Conservation (phyloP, 1,284 basidiomycete genomes). For the Moniliophthora roreri region DNA sequence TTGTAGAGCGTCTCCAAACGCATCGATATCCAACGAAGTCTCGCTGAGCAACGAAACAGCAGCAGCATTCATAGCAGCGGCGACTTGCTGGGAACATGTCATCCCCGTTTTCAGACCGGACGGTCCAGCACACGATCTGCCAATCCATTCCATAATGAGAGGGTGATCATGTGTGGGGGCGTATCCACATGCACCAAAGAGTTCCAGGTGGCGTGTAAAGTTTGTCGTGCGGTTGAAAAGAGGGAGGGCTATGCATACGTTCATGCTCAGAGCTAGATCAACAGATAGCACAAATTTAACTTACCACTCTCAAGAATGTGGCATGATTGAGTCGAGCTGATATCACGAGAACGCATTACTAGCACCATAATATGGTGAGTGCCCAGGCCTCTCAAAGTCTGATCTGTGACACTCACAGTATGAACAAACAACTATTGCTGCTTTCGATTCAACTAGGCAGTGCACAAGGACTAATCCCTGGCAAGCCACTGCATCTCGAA, state of each 20-base stretch:
- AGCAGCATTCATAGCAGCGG: constrained; percentile 26
- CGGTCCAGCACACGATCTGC: constrained; percentile 16
- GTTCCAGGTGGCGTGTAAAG: constrained; percentile 47
- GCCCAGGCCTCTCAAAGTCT: too few relatives aligned
- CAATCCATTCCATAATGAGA: constrained; percentile 36
- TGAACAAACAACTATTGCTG: constrained; percentile 62
- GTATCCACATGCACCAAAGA: constrained; percentile 45
- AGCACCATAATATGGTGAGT: not conserved
- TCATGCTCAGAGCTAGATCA: not conserved
- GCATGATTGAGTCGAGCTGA: constrained; percentile 17
- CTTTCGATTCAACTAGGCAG: constrained; percentile 50
- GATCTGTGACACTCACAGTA: constrained; percentile 52
- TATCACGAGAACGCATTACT: constrained; percentile 27
- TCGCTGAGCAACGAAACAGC: constrained; percentile 29
- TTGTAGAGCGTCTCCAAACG: constrained; percentile 38
- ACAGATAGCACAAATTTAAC: constrained; percentile 9
- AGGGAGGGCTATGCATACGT: constrained; percentile 46
- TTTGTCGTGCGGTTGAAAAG: constrained; percentile 51
- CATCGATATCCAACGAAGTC: constrained; percentile 35
- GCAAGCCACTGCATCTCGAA: constrained; percentile 35
- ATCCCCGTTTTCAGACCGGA: not conserved
- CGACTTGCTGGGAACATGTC: constrained; percentile 6
- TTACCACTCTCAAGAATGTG: constrained; percentile 42
- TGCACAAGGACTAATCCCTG: constrained; percentile 64
- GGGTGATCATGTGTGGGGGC: constrained; percentile 40